Evolutionary conservation across 306 rosid genomes (phyloP).

Genomic region (Elaeagnus macrophylla): DNA sequence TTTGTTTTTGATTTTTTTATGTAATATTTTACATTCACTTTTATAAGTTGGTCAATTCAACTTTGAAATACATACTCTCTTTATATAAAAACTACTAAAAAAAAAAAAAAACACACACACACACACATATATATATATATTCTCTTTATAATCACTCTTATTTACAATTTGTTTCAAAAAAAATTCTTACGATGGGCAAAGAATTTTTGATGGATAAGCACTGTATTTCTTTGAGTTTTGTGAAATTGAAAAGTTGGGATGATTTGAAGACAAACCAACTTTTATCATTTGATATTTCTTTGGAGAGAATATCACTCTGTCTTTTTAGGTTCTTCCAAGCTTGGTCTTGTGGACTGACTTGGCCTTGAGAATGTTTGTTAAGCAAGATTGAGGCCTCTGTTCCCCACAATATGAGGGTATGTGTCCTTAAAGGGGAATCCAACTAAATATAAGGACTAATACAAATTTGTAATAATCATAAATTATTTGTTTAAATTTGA

Average conservation of each 20-base stretch:
- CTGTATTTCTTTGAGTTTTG: slow-evolving; percentile 19
- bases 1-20: too few relatives aligned
- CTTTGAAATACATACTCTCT: too few relatives aligned
- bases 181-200: slow-evolving; percentile 38
- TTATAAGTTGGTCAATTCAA: too few relatives aligned
- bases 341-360: slow-evolving; percentile 14
- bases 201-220: slow-evolving; percentile 62
- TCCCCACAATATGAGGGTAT: slow-evolving; percentile 22
- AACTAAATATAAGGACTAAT: too few relatives aligned
- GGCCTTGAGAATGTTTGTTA: slow-evolving; percentile 13
- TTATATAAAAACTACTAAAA: too few relatives aligned
- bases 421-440: slow-evolving; percentile 44
- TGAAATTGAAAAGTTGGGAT: slow-evolving; percentile 9
- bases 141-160: too few relatives aligned
- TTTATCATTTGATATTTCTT: not conserved
- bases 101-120: too few relatives aligned
- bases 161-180: too few relatives aligned
- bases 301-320: slow-evolving; percentile 6
- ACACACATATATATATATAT: too few relatives aligned
- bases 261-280: slow-evolving; percentile 16
- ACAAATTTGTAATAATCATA: too few relatives aligned
- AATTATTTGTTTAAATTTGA: too few relatives aligned
- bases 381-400: slow-evolving; percentile 20
- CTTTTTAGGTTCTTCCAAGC: slow-evolving; percentile 5
- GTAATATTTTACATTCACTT: too few relatives aligned